Evolutionary conservation across 106 monocot species (phyloP), one percentile per base, ranked within the genome.

Genomic region (Apostasia ramifera): DNA sequence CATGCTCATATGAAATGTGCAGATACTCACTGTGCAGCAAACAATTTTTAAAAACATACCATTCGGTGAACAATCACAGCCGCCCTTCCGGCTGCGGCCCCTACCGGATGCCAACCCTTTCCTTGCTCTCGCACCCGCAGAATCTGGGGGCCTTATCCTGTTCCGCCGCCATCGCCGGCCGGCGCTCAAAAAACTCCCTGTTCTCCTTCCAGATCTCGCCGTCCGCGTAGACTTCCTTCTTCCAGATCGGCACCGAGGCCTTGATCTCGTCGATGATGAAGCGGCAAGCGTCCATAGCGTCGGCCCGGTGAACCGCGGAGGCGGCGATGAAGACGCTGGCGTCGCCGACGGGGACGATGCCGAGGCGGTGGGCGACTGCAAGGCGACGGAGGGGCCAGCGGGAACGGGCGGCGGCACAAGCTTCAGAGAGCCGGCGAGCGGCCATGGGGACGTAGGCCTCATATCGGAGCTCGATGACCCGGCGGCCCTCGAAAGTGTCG

Each of bases 191-290:
- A 61, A 91, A 92, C 80, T 95, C 95, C 69, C 15, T 58, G 63
- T 92, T 95, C 89, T 97, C 92, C 81, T 97, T 95, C 95, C 91
- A 95, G 13, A 92, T 84, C 78, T 92, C 95, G 37, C 95, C 92
- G 70, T 87, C 66, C 40, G 82, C 92, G 71, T 92, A 92, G 4
- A 92, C 86, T 79, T 97, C 95, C 82, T 92, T 97, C 86, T 92
- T 97, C 95, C 92, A 92, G 40, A 92, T 89, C 39, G 95, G 91
- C 69, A 97, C 92, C 69, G 84, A 76, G 39, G 89, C 86, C 75
- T 92, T 97, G 57, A 92, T 54, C 84, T 92, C 95, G 60, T 97
- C 92, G 66, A 97, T 97, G 58, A 97, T 62, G 70, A 72, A 89
- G 56, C 84, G 72, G 71, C 91, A 95, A 59, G 89, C 91, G 71